Percentiles rank a stretch among this genome's conserved stretches.
Evolutionary conservation across 176 grass and related monocot genomes (phyloP).

Genomic region (Aegilops tauschii): DNA sequence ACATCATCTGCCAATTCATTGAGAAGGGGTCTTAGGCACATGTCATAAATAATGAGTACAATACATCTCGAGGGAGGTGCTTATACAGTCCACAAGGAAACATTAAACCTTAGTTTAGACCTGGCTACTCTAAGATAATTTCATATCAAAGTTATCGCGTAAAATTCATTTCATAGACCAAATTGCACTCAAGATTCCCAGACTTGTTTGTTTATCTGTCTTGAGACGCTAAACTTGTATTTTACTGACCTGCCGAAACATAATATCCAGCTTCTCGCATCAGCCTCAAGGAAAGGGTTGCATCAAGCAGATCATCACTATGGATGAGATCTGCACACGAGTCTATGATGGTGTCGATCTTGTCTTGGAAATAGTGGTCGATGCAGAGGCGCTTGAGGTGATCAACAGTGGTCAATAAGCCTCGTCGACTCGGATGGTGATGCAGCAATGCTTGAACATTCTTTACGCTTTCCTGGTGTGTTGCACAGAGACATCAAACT

Average conservation of each 20-base stretch:
- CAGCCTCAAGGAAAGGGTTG: constrained; percentile 39
- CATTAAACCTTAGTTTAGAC: not conserved
- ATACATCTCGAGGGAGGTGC: not conserved
- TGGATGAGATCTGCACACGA: not conserved
- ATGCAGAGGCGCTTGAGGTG: constrained; percentile 49
- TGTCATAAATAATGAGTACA: not conserved
- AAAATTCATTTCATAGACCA: not conserved
- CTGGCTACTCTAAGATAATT: not conserved
- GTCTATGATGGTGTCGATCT: constrained; percentile 8
- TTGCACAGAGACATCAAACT: not conserved
- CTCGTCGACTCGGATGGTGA: not conserved
- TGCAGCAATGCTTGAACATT: not conserved
- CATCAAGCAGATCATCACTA: constrained; percentile 5
- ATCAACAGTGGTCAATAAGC: constrained; percentile 22
- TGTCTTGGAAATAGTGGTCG: constrained; percentile 43
- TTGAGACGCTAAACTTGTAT: not conserved
- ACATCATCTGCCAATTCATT: not conserved
- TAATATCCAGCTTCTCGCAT: constrained; percentile 43
- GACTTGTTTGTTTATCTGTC: not conserved
- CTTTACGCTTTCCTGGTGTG: constrained; percentile 4
- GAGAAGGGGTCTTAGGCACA: not conserved
- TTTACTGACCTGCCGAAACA: constrained; percentile 35
- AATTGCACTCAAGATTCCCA: not conserved
- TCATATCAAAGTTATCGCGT: not conserved
- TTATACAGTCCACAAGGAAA: not conserved